These are phyloP conservation scores for Solanum virginianum DNA, from an alignment of 257 asterid species.

Conservation along the genomic window DNA sequence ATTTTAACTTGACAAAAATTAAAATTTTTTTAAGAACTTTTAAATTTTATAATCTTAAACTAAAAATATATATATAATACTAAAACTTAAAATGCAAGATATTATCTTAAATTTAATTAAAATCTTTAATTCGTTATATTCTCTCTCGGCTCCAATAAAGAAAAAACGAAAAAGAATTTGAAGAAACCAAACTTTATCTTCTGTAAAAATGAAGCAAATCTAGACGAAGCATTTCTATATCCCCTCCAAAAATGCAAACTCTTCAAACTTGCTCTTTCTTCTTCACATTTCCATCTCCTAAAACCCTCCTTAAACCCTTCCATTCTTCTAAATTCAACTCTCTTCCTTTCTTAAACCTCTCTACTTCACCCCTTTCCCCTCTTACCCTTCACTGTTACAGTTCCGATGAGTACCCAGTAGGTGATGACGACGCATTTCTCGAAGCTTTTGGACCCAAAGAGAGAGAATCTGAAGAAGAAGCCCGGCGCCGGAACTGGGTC, in stretches of 20 bases:
- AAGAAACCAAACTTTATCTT: background rate
- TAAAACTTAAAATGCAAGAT: no score
- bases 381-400: slow-evolving; percentile 27
- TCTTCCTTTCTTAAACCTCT: background rate
- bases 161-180: background rate
- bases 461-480: slow-evolving; percentile 82
- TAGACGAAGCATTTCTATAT: background rate
- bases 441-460: slow-evolving; percentile 58
- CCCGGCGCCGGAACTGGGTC: slow-evolving; percentile 74
- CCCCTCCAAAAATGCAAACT: slow-evolving; percentile 27
- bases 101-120: no score
- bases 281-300: slow-evolving; percentile 40
- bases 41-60: no score
- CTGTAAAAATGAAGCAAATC: background rate
- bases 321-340: background rate
- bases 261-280: slow-evolving; percentile 23
- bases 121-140: no score
- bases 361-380: background rate
- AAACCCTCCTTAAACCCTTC: slow-evolving; percentile 61
- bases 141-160: background rate
- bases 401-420: slow-evolving; percentile 80
- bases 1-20: no score
- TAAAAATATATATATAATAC: no score
- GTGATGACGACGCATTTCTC: slow-evolving; percentile 66
- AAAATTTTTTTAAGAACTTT: no score